These are phyloP conservation scores for Lithohypha guttulata DNA, from an alignment of 2,329 filamentous ascomycete genomes.

Conservation along the genomic window DNA sequence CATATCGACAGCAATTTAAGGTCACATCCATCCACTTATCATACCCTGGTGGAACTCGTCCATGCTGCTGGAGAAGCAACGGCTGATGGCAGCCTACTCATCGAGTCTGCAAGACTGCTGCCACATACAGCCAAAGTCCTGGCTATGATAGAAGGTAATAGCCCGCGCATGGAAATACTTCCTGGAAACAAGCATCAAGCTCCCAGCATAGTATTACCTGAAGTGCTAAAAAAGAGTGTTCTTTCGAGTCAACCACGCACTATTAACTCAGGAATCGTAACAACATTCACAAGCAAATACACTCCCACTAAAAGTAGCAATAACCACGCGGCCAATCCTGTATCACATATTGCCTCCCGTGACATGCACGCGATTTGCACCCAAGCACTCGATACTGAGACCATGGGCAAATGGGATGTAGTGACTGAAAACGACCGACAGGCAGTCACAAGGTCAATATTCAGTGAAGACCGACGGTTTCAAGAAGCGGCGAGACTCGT, in stretches of 20 bases:
- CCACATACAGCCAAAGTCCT: background rate
- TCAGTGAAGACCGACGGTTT: constrained; percentile 80
- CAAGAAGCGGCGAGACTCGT: constrained; percentile 75
- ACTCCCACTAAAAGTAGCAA: background rate
- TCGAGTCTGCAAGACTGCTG: constrained; percentile 1
- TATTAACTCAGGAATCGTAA: background rate
- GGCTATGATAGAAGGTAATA: constrained; percentile 21
- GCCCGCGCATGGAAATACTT: constrained; percentile 20
- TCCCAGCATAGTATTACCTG: constrained; percentile 32
- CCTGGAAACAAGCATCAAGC: background rate
- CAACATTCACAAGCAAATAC: background rate
- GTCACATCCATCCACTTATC: constrained; percentile 4
- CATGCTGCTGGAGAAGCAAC: background rate
- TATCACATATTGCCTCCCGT: constrained; percentile 51
- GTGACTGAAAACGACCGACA: constrained; percentile 75
- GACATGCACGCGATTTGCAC: constrained; percentile 69
- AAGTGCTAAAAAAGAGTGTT: constrained; percentile 49
- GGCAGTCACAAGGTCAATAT: constrained; percentile 72
- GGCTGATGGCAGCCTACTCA: background rate
- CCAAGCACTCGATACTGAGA: constrained; percentile 38
- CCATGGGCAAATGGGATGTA: constrained; percentile 55
- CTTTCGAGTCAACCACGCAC: background rate
- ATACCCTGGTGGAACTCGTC: constrained; percentile 6
- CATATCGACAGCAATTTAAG: constrained; percentile 35
- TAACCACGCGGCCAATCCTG: constrained; percentile 3